Evolutionary conservation across 2,329 filamentous ascomycete genomes (phyloP).

Genomic region (Hypoxylon sp.): DNA sequence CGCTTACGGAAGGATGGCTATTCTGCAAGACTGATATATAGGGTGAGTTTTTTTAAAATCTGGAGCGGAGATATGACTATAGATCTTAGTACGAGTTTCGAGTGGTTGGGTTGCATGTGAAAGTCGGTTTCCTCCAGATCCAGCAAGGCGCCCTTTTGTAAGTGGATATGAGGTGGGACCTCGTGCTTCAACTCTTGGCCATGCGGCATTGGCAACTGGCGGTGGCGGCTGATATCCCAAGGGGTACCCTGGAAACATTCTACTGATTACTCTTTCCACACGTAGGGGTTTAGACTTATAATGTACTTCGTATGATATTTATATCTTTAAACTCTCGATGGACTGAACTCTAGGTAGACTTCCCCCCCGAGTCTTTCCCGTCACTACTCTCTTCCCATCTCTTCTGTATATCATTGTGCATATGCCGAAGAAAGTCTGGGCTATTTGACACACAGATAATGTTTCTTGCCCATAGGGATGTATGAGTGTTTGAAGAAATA

Average conservation of each 20-base stretch:
- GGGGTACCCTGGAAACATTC: slow-evolving; percentile 3
- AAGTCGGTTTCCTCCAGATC: slow-evolving; percentile 31
- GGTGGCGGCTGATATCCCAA: slow-evolving; percentile 17
- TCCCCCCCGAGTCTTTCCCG: background rate
- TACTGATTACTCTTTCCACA: background rate
- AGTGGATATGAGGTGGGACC: slow-evolving; percentile 22
- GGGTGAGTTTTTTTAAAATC: background rate
- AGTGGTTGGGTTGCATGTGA: slow-evolving; percentile 36
- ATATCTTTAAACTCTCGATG: background rate
- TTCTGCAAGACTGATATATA: background rate
- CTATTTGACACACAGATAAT: background rate
- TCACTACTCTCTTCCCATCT: background rate
- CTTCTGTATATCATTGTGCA: background rate
- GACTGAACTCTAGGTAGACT: background rate
- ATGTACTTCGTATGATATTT: background rate
- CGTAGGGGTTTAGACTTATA: slow-evolving; percentile 14
- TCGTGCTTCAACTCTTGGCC: slow-evolving; percentile 27
- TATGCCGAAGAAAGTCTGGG: background rate
- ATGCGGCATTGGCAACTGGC: slow-evolving; percentile 12
- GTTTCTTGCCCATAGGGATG: background rate
- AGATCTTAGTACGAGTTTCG: background rate
- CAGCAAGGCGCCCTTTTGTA: slow-evolving; percentile 11
- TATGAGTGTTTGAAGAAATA: background rate
- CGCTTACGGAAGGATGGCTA: background rate
- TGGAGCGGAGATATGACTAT: background rate